A percentile compares a stretch with the other conserved stretches of the same genome.
Conservation (phyloP, 2,329 filamentous ascomycete genomes). For the Didymellaceae sp. region DNA sequence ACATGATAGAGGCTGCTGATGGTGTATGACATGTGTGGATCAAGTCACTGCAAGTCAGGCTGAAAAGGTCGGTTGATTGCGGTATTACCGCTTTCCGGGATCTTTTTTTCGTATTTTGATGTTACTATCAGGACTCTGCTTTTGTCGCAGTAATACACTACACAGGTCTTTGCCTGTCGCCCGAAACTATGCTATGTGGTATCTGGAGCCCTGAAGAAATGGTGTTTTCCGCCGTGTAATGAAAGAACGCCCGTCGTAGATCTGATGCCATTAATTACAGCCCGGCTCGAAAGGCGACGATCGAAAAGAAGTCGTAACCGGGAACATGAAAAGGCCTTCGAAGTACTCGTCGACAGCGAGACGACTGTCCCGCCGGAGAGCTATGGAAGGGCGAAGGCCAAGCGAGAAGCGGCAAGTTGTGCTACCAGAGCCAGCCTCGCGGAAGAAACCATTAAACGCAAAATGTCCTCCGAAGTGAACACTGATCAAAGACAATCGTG, state of each 20-base stretch:
- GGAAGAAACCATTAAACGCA: constrained; percentile 43
- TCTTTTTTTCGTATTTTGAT: constrained; percentile 38
- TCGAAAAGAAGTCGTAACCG: constrained; percentile 38
- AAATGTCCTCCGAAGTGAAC: constrained; percentile 30
- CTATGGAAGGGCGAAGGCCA: constrained; percentile 11
- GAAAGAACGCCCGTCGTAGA: constrained; percentile 38
- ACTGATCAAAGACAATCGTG: constrained; percentile 37
- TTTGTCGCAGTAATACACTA: constrained; percentile 33
- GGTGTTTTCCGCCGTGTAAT: constrained; percentile 34
- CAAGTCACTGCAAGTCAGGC: constrained; percentile 2
- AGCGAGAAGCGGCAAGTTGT: constrained; percentile 26
- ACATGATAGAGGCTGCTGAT: too few relatives aligned
- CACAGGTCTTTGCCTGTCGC: constrained; percentile 23
- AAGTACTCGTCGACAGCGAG: constrained; percentile 7
- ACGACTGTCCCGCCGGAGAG: constrained; percentile 5
- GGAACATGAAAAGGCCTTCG: constrained; percentile 30
- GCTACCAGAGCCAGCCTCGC: constrained; percentile 27
- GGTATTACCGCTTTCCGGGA: constrained; percentile 26
- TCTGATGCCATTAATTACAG: constrained; percentile 51
- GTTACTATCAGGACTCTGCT: constrained; percentile 29
- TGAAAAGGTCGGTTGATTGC: constrained; percentile 18
- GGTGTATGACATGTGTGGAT: background rate
- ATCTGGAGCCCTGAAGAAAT: constrained; percentile 33
- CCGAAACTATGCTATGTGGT: constrained; percentile 35
- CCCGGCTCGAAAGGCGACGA: constrained; percentile 35